Conservation (phyloP, 306 rosid species). For the Vachellia pachyceras region DNA sequence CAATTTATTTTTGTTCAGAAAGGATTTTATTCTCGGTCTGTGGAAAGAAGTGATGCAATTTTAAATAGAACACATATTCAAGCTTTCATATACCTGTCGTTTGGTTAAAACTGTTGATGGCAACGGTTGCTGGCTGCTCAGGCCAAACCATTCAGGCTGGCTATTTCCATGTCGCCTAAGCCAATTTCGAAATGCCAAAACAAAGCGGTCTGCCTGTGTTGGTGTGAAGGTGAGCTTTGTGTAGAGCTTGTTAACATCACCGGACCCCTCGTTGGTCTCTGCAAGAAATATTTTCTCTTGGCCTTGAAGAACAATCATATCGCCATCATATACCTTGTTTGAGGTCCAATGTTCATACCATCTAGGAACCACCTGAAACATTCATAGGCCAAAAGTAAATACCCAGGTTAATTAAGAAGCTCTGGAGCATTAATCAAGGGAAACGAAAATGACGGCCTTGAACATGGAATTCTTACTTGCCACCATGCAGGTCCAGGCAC, state of each 20-base stretch:
- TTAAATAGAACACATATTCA: neutral
- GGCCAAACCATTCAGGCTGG: slow-evolving; percentile 84
- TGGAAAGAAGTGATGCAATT: neutral
- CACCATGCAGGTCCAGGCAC: slow-evolving; percentile 98
- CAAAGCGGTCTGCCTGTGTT: slow-evolving; percentile 70
- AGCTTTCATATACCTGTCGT: slow-evolving; percentile 62
- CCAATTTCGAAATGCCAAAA: slow-evolving; percentile 75
- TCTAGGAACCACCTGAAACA: slow-evolving; percentile 83
- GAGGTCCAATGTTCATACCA: slow-evolving; percentile 99
- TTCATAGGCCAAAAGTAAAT: slow-evolving; percentile 16
- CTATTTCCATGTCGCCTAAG: slow-evolving; percentile 84
- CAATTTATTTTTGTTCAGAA: neutral
- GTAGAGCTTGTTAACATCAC: slow-evolving; percentile 77
- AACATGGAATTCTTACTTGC: slow-evolving; percentile 67
- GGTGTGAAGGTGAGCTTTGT: slow-evolving; percentile 73
- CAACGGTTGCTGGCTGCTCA: slow-evolving; percentile 50
- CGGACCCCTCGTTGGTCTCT: slow-evolving; percentile 52
- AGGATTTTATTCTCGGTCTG: slow-evolving; percentile 13
- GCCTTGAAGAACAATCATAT: slow-evolving; percentile 99
- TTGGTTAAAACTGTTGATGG: slow-evolving; percentile 84
- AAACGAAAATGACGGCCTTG: neutral
- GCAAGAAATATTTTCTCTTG: slow-evolving; percentile 89
- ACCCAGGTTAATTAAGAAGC: neutral
- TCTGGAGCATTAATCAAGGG: neutral
- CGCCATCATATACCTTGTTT: slow-evolving; percentile 94